Percentiles rank a stretch among this genome's conserved stretches.
These are phyloP conservation scores for Elaeis oleifera DNA, from an alignment of 202 grass and related monocot genomes.

Conservation along the genomic window DNA sequence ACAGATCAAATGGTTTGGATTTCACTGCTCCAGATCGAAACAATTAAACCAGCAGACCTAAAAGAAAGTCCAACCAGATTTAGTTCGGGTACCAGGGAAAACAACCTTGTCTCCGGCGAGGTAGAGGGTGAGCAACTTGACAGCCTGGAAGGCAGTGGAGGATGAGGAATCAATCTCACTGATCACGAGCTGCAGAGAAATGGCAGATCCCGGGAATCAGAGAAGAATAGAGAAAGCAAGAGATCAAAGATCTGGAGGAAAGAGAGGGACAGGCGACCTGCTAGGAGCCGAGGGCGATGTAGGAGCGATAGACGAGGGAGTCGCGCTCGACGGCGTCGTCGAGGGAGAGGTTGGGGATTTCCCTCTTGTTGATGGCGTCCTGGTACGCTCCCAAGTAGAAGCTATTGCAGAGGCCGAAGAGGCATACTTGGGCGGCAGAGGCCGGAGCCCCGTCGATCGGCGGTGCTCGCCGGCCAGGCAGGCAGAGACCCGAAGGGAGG, in stretches of 20 bases:
- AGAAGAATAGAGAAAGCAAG: background rate
- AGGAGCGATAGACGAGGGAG: conserved; percentile 76
- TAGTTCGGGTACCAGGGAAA: too few relatives aligned
- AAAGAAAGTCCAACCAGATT: too few relatives aligned
- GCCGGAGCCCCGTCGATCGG: too few relatives aligned
- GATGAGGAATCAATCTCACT: conserved; percentile 73
- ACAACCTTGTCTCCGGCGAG: too few relatives aligned
- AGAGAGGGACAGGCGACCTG: conserved; percentile 29
- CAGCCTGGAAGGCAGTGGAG: too few relatives aligned
- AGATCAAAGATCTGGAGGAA: conserved; percentile 6
- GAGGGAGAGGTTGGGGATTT: conserved; percentile 54
- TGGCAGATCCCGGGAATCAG: background rate
- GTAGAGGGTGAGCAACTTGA: too few relatives aligned
- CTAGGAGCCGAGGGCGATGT: conserved; percentile 83
- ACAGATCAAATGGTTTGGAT: too few relatives aligned
- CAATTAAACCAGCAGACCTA: too few relatives aligned
- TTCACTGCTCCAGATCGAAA: too few relatives aligned
- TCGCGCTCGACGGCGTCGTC: conserved; percentile 71
- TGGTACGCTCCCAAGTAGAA: conserved; percentile 96
- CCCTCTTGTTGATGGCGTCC: conserved; percentile 86
- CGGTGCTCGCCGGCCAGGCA: too few relatives aligned
- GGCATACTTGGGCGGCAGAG: too few relatives aligned
- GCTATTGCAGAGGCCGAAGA: conserved; percentile 69
- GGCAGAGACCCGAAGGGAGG: too few relatives aligned
- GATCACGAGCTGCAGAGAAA: conserved; percentile 58